phyloP scores from a whole-genome alignment of 2,329 filamentous ascomycete species.

The Aspergillus costaricaensis region DNA sequence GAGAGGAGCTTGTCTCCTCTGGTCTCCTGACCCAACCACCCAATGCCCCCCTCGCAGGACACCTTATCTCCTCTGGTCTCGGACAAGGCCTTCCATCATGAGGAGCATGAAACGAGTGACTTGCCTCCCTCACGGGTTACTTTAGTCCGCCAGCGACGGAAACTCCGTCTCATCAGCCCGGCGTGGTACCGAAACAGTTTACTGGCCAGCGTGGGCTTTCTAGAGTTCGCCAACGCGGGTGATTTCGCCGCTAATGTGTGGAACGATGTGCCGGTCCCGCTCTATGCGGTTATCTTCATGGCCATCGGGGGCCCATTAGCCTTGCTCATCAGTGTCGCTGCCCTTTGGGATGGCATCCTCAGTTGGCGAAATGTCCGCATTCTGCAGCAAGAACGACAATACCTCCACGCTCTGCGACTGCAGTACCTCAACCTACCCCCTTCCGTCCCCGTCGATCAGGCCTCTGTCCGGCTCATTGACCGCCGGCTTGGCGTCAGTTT shows the following conservation, averaged over 20 bases:
- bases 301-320: slow-evolving; percentile 54
- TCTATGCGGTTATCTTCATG: slow-evolving; percentile 54
- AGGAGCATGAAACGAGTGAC: slow-evolving; percentile 2
- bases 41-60: slow-evolving; percentile 8
- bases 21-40: not conserved
- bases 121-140: not conserved
- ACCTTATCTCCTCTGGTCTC: slow-evolving; percentile 3
- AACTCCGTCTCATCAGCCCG: slow-evolving; percentile 19
- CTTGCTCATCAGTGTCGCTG: slow-evolving; percentile 48
- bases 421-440: slow-evolving; percentile 20
- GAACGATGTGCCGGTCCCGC: slow-evolving; percentile 54
- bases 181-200: slow-evolving; percentile 37
- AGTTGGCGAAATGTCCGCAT: slow-evolving; percentile 51
- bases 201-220: slow-evolving; percentile 48
- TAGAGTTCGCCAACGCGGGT: slow-evolving; percentile 58
- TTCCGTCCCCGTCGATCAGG: slow-evolving; percentile 5
- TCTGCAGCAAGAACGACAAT: slow-evolving; percentile 45
- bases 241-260: slow-evolving; percentile 61
- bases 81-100: slow-evolving; percentile 6
- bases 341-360: slow-evolving; percentile 46
- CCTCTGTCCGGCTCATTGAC: slow-evolving; percentile 31
- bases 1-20: slow-evolving; percentile 7
- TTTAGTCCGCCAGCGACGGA: not conserved
- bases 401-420: slow-evolving; percentile 29
- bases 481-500: slow-evolving; percentile 48